Base-by-base conservation (phyloP, 768 basidiomycete genomes). In the Leccinellum luteum region DNA sequence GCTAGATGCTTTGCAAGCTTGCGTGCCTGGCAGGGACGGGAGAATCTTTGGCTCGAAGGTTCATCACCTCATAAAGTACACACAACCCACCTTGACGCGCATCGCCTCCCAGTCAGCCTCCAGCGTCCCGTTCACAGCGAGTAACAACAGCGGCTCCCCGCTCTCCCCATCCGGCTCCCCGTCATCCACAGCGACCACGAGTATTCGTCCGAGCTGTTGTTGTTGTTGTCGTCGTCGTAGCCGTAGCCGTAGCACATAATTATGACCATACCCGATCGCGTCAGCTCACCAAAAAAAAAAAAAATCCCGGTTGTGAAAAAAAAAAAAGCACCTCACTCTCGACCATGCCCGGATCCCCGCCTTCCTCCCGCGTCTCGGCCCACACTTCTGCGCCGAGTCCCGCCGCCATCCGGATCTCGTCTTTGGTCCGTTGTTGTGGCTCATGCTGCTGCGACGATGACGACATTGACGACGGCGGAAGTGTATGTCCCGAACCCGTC, bases 321-420 rank as follows among this genome's bases (percentile, higher is more conserved):
- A 13, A 19, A 23, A 12, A 6, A 19, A 25, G 64, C 63, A 90
- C 90, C 81, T 92, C 89, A 69, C 86, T 85, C 58, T 92, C 89
- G 3, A 85, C 86, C 84, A 87, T 87, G 17, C 87, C 88, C 19
- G n/a, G n/a, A n/a, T 66, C 65, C 5, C 44, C 38, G 38, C 38
- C 60, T 9, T 71, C 78, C 23, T 81, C 84, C 58, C 76, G 79
- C 27, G 85, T 88, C 72, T 92, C 90, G 51, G 83, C 83, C 90
- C 90, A 92, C 32, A 90, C 78, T 69, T 91, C 89, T 10, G 83
- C 82, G 43, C 84, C 83, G 30, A 92, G 73, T 15, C 90, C 90
- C 8, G 86, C 87, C 27, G 87, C 75, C 44, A 91, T 81, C 53
- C 87, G 82, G 48, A 91, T 79, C 52, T 88, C 85, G 64, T 92